Evolutionary conservation across 179 eudicot species (phyloP), one percentile per base, ranked within the genome.

Genomic region (Dionaea muscipula): DNA sequence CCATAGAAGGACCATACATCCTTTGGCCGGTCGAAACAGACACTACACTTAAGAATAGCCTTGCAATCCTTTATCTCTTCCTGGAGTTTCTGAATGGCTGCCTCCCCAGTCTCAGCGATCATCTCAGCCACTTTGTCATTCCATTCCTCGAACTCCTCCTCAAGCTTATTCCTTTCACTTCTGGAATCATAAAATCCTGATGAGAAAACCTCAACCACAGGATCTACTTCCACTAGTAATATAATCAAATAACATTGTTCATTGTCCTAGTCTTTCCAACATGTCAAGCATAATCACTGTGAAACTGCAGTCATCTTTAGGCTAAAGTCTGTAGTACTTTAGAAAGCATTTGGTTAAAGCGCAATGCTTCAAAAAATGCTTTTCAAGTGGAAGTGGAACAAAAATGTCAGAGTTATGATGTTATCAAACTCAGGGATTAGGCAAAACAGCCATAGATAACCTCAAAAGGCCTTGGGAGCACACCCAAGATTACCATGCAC

Each of bases 21-120:
- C 69, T 91, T 91, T 44, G 98, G 98, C 19, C 98, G 82, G 68
- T 91, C 98, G 65, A 78, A 82, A 72, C 98, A 91, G 49, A 91
- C 98, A 33, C 98, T 82, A 51, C 98, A 91, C 65, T 91, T 91
- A 71, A 91, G 98, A 56, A 86, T 77, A 59, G 88, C 71, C 69
- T 91, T 91, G 84, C 94, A 86, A 21, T 86, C 84, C 66, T 80
- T 91, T 36, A 91, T 86, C 68, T 86, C 98, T 22, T 91, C 98
- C 53, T 91, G 81, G 39, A 91, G 94, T 65, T 67, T 86, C 75
- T 76, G 95, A 38, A 91, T 74, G 71, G 85, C 90, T 57, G 85
- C 94, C 68, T 86, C 94, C 56, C 94, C 82, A 49, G 78, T 84
- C 77, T 77, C 85, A 31, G 82, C 61, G 47, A 71, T 80, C 74